Evolutionary conservation across 805 yeast species (phyloP).

Genomic region (Starmera amethionina): DNA sequence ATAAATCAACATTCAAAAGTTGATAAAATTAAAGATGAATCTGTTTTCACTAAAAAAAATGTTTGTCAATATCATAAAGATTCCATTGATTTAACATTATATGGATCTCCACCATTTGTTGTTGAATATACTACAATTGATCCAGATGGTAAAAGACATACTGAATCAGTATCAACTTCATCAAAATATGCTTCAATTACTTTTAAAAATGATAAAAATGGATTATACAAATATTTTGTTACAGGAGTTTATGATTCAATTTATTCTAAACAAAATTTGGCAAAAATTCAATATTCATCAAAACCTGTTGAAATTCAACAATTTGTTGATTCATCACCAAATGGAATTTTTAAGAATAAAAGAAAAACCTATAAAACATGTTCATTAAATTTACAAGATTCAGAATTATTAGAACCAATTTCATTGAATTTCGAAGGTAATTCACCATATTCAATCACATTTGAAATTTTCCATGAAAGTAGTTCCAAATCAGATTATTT

Average conservation of each 20-base stretch:
- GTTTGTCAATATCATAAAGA: constrained; percentile 42
- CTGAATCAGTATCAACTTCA: constrained; percentile 36
- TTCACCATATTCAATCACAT: constrained; percentile 51
- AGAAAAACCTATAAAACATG: constrained; percentile 45
- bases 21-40: constrained; percentile 9
- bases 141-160: constrained; percentile 41
- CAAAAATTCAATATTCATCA: constrained; percentile 17
- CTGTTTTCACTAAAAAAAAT: constrained; percentile 23
- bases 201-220: constrained; percentile 37
- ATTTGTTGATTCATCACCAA: constrained; percentile 53
- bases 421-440: constrained; percentile 46
- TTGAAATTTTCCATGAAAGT: constrained; percentile 50
- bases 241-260: constrained; percentile 55
- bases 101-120: constrained; percentile 59
- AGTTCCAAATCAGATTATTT: constrained; percentile 42
- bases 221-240: constrained; percentile 53
- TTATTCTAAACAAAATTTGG: constrained; percentile 36
- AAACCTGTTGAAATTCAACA: constrained; percentile 34
- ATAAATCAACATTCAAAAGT: constrained; percentile 25
- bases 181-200: constrained; percentile 40
- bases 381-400: constrained; percentile 26
- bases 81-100: constrained; percentile 38
- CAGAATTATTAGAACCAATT: constrained; percentile 36
- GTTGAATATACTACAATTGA: constrained; percentile 52
- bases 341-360: constrained; percentile 36